Conservation (phyloP, 495 filamentous ascomycete species). For the Jackrogersella minutella region DNA sequence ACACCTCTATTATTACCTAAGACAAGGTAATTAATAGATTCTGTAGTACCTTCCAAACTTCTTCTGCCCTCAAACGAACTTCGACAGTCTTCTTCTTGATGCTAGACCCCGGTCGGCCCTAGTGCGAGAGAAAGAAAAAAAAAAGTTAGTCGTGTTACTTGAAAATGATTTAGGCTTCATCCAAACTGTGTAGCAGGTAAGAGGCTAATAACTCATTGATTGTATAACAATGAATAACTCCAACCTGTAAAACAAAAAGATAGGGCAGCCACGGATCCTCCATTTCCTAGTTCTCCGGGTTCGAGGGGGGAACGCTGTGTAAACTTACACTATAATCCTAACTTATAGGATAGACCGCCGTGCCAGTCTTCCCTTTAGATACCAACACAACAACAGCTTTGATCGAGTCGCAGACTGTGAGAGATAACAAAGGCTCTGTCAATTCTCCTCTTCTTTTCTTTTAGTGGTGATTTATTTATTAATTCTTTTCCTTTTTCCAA, state of each 20-base stretch:
- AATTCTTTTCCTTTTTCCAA: slow-evolving; percentile 2
- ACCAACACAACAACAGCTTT: slow-evolving; percentile 2
- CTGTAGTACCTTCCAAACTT: slow-evolving; percentile 27
- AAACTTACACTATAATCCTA: slow-evolving; percentile 21
- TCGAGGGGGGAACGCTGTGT: too few species aligned
- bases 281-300: too few species aligned
- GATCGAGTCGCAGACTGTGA: slow-evolving; percentile 8
- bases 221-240: too few species aligned
- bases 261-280: too few species aligned
- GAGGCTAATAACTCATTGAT: too few species aligned
- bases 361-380: slow-evolving; percentile 11
- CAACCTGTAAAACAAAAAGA: too few species aligned
- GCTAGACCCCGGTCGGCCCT: slow-evolving; percentile 35
- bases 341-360: slow-evolving; percentile 17
- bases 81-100: slow-evolving; percentile 30
- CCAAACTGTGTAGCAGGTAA: too few species aligned
- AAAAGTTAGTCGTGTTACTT: slow-evolving; percentile 21
- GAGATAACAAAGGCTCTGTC: slow-evolving; percentile 8
- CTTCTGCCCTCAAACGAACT: slow-evolving; percentile 22
- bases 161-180: too few species aligned
- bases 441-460: slow-evolving; percentile 13
- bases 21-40: slow-evolving; percentile 39
- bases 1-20: slow-evolving; percentile 41
- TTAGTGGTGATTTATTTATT: too few species aligned
- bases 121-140: slow-evolving; percentile 21